Base-by-base conservation (phyloP, 1,284 basidiomycete genomes). In the Xerocomus amazonicus region DNA sequence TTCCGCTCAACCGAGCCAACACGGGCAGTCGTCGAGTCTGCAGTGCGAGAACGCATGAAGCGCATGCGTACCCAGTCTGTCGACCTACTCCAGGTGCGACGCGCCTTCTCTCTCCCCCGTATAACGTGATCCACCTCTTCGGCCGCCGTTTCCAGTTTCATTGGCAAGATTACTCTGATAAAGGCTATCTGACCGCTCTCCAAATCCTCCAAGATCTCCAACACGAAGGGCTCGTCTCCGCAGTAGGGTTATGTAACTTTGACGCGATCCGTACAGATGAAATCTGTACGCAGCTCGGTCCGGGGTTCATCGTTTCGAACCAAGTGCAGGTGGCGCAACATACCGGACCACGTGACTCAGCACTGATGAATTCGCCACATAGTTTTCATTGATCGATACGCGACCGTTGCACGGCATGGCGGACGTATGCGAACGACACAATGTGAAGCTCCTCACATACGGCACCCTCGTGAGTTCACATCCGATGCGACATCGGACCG, bases 341-440 rank as follows among this genome's bases (percentile, higher is more conserved):
- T 27, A 3, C 27, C 41, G 47, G 14, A 16, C 17, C 38, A 36
- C 31, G 43, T n/a, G 29, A 31, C 52, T 65, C 45, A 67, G 44
- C 34, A 9, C 38, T n/a, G 2, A 23, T 23, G 19, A 23, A 23
- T 23, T 23, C 19, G 19, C 12, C 16, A 23, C 14, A 27, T 56
- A 91, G 89, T 90, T 90, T 60, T 91, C 88, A 5, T 66, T 91
- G 51, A 82, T 91, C 57, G 88, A 91, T 62, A 83, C 81, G 3
- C 78, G 89, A 9, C 85, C 87, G 12, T 71, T 89, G 45, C 79
- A 87, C 58, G 84, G 80, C 26, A 87, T 92, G 87, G 76, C 78
- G 6, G 80, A 84, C 49, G 83, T 90, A 14, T 91, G 89, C 61
- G 70, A 79, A 62, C 81, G 79, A 58, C 84, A 91, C 60, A 73